Evolutionary conservation across 176 grass and related monocot species (phyloP).

Genomic region (Phoenix dactylifera): DNA sequence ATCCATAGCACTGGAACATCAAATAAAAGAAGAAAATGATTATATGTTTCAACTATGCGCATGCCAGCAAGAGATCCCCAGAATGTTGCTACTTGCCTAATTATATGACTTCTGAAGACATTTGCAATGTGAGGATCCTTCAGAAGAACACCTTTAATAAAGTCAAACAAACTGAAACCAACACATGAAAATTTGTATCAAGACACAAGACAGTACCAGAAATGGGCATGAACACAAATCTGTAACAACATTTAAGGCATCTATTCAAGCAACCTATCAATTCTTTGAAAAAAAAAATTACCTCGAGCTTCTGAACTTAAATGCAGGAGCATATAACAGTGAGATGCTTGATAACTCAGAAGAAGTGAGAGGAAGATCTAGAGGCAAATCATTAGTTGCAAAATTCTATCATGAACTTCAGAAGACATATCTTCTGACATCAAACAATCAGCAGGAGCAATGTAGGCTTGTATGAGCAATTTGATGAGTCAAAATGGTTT

Average conservation of each 20-base stretch:
- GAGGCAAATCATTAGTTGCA: constrained; percentile 61
- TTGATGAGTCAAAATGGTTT: constrained; percentile 43
- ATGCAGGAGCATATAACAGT: constrained; percentile 52
- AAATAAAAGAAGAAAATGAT: not conserved
- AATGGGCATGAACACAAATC: too few species aligned
- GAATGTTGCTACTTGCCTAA: constrained; percentile 39
- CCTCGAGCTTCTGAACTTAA: constrained; percentile 52
- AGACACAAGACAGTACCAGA: too few species aligned
- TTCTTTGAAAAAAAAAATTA: constrained; percentile 9
- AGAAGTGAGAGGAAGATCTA: constrained; percentile 59
- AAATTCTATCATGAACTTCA: constrained; percentile 47
- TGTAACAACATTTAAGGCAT: not conserved
- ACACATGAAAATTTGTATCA: not conserved
- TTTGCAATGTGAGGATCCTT: constrained; percentile 41
- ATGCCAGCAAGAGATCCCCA: constrained; percentile 15
- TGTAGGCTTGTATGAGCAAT: constrained; percentile 46
- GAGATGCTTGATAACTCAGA: constrained; percentile 37
- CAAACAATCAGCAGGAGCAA: constrained; percentile 25
- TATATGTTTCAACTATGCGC: too few species aligned
- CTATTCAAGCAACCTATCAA: not conserved
- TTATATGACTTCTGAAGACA: constrained; percentile 52
- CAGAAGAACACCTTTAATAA: constrained; percentile 48
- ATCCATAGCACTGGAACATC: constrained; percentile 46
- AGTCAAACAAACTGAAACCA: constrained; percentile 33
- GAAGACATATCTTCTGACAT: constrained; percentile 27